Evolutionary conservation across 2,329 filamentous ascomycete species (phyloP), one percentile per base, ranked within the genome.

Genomic region (Fusarium torulosum): DNA sequence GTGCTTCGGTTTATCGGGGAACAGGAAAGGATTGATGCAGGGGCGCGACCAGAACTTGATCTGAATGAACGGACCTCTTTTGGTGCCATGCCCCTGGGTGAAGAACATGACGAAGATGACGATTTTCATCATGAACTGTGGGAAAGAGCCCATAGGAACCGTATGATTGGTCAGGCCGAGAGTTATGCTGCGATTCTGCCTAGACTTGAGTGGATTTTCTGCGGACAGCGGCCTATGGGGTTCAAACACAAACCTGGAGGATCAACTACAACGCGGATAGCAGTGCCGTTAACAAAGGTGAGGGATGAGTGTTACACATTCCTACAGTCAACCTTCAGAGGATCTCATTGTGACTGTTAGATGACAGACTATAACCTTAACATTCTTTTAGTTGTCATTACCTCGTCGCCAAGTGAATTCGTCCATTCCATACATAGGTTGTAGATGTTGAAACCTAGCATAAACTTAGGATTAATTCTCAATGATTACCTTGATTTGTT

Each of bases 161-260:
- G 55, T n/a, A 71, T 71, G 66, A 59, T 69, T 14, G 13, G n/a
- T 8, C 35, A 69, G 1, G 66, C 49, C 2, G 59, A 67, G 33
- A 19, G 9, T 15, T 69, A 71, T 21, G 66, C 53, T 4, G 7
- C 5, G 2, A 27, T 67, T 8, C 31, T 72, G 1, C 67, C 68
- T 7, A 19, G 21, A 5, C 31, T 71, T 11, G 46, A 63, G 43
- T 67, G 62, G 63, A 43, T 69, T 14, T n/a, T 61, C 19, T 70
- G 44, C 10, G 67, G 66, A 20, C 62, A 67, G 25, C 14, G 52
- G 20, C 50, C 45, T 7, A 27, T 27, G 25, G 25, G 25, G 25
- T 27, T 27, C 25, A 27, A 42, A 45, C 27, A 38, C 29, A 41
- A 45, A 21, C 37, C 21, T 52, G 14, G 44, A 23, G 27, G 40